Base-by-base conservation (phyloP, 345 rosid species). In the Combretum micranthum region DNA sequence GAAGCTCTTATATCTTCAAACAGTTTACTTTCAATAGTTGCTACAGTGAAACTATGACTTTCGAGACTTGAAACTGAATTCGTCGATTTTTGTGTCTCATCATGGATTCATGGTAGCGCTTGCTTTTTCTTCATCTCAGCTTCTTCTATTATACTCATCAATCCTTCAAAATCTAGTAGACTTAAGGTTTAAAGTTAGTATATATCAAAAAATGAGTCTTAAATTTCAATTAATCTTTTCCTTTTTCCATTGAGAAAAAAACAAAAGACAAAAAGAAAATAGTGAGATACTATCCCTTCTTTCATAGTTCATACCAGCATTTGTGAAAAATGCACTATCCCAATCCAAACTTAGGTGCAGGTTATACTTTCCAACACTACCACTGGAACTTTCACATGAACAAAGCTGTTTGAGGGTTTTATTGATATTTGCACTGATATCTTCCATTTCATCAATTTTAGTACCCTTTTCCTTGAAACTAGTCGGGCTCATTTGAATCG, bases 271-370 rank as follows among this genome's bases (percentile, higher is more conserved):
- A 14, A 7, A n/a, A 14, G 21, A 15, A 32, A 13, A 26, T n/a
- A 19, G 12, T 13, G 20, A 39, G 50, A 60, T 47, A n/a, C 21
- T 16, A 50, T 22, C 16, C 16, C 20, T 39, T 16, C 15, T 11
- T 56, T 51, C 45, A 42, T 13, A 37, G 42, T 20, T 18, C n/a
- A 63, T 69, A 74, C 98, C 98, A 56, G 78, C 87, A 66, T 80
- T 81, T 16, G 98, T 92, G 82, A 92, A 88, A 69, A 92, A 88
- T 51, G 95, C 98, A 67, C 70, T 88, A 47, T 92, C 93, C 98
- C 98, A 88, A 4, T 95, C 97, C 73, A 92, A 79, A 72, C 98
- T 92, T 57, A 84, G 84, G 48, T 95, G 86, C 71, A 86, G 56
- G 59, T 83, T 86, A 62, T 60, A 83, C 78, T 80, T 85, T 43